These are phyloP conservation scores for Rossbeevera mucosa DNA, from an alignment of 768 basidiomycete species.

Conservation along the genomic window DNA sequence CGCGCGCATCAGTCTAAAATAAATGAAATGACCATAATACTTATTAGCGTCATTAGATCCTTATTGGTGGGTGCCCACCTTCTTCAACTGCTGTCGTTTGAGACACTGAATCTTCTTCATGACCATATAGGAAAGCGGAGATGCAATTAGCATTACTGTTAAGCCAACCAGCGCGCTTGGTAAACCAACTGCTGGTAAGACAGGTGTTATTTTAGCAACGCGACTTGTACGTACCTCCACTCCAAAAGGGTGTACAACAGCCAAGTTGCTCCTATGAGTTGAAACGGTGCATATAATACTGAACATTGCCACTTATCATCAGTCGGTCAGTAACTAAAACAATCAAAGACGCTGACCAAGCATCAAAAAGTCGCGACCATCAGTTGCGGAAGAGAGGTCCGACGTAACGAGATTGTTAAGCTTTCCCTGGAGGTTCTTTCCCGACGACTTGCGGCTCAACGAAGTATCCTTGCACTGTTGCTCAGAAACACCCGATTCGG, in stretches of 20 bases:
- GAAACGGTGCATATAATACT: neutral
- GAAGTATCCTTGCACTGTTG: neutral
- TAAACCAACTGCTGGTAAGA: neutral
- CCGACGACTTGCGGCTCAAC: neutral
- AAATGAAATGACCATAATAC: neutral
- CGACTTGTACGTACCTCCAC: neutral
- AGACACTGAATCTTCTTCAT: neutral
- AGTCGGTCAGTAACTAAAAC: neutral
- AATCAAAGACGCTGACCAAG: neutral
- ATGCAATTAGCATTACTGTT: neutral
- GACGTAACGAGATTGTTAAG: conserved; percentile 5
- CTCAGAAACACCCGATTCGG: neutral
- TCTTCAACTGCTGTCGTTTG: conserved; percentile 1
- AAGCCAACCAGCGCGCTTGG: neutral
- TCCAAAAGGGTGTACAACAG: conserved; percentile 1
- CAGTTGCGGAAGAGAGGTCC: neutral
- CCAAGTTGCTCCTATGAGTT: neutral
- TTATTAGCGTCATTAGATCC: neutral
- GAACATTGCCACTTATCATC: neutral
- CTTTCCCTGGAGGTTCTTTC: neutral
- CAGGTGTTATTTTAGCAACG: too few relatives aligned
- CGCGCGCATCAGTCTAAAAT: neutral
- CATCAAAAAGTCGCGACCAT: conserved; percentile 3
- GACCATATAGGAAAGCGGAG: neutral
- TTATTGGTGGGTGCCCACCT: neutral